A percentile compares a stretch with the other conserved stretches of the same genome.
phyloP scores from a whole-genome alignment of 768 basidiomycete genomes.

The Ephemerocybe angulata region DNA sequence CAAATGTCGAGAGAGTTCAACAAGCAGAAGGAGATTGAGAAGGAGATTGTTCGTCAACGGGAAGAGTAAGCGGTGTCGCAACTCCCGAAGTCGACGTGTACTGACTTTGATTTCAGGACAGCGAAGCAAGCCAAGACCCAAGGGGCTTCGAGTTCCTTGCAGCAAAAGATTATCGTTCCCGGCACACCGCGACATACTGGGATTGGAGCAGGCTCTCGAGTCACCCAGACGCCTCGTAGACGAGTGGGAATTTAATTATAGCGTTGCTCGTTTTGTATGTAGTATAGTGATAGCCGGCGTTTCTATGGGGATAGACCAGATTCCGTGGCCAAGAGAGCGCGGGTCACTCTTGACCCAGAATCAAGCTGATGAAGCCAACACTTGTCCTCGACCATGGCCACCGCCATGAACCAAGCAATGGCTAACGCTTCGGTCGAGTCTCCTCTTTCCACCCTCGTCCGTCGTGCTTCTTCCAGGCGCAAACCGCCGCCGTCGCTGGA shows the following conservation, averaged over 20 bases:
- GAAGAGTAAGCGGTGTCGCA: constrained; percentile 66
- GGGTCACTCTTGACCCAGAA: not conserved
- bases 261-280: not conserved
- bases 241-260: constrained; percentile 57
- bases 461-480: constrained; percentile 47
- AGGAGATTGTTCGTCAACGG: constrained; percentile 81
- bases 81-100: too few relatives aligned
- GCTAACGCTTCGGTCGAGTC: constrained; percentile 32
- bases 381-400: constrained; percentile 1
- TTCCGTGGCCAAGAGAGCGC: not conserved
- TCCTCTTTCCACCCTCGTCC: constrained; percentile 56
- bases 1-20: constrained; percentile 89
- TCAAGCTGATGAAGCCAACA: not conserved
- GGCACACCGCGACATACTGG: constrained; percentile 77
- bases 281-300: not conserved
- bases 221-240: constrained; percentile 74
- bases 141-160: constrained; percentile 49
- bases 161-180: constrained; percentile 68
- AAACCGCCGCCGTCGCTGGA: constrained; percentile 9
- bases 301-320: constrained; percentile 6
- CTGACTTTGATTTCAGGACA: too few relatives aligned
- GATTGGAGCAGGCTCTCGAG: constrained; percentile 57
- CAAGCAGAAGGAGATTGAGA: constrained; percentile 86
- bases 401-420: constrained; percentile 7
- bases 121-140: constrained; percentile 59